These are phyloP conservation scores for Plectranthus barbatus DNA, from an alignment of 257 asterid genomes.

Conservation along the genomic window DNA sequence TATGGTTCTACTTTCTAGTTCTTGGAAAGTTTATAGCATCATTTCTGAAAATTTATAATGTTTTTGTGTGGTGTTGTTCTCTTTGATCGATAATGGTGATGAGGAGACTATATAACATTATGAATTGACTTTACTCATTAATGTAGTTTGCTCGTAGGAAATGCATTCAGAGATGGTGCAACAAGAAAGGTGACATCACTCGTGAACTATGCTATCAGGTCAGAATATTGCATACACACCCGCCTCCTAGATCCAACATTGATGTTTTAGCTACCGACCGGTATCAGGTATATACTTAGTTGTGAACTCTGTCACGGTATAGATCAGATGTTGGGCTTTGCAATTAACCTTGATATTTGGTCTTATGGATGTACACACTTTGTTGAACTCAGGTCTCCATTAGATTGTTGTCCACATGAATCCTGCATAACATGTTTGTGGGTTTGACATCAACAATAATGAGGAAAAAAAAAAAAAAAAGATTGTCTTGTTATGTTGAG, in stretches of 20 bases:
- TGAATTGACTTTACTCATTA: not conserved
- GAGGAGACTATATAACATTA: not conserved
- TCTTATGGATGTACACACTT: not conserved
- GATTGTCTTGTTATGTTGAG: no score
- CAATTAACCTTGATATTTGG: no score
- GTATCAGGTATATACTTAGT: slow-evolving; percentile 50
- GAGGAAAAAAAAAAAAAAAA: no score
- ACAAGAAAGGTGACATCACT: slow-evolving; percentile 69
- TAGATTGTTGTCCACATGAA: not conserved
- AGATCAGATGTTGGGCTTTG: not conserved
- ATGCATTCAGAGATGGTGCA: slow-evolving; percentile 85
- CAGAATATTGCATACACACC: slow-evolving; percentile 8
- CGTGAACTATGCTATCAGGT: slow-evolving; percentile 79
- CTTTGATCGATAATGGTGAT: not conserved
- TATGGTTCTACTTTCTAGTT: not conserved
- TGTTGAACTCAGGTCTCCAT: not conserved
- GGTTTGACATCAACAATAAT: not conserved
- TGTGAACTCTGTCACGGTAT: not conserved
- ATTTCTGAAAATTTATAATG: not conserved
- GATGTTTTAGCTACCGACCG: slow-evolving; percentile 60
- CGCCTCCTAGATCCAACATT: slow-evolving; percentile 43
- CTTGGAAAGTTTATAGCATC: not conserved
- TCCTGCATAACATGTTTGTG: not conserved
- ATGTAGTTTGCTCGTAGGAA: slow-evolving; percentile 69
- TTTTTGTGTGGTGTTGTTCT: not conserved